A percentile compares a stretch with the other conserved stretches of the same genome.
These are phyloP conservation scores for Penicillium verhagenii DNA, from an alignment of 495 filamentous ascomycete species.

Conservation along the genomic window DNA sequence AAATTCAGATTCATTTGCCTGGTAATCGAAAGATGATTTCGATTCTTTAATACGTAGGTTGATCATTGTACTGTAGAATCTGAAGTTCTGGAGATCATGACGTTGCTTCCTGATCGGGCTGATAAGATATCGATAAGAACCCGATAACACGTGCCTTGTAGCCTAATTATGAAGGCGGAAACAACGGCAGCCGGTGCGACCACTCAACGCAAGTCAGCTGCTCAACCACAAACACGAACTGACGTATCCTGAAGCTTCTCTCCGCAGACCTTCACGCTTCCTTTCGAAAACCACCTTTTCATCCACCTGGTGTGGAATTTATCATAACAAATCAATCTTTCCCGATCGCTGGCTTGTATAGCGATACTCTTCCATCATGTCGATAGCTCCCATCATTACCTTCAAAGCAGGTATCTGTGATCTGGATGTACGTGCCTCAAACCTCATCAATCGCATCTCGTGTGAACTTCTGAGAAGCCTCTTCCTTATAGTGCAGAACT, in stretches of 20 bases:
- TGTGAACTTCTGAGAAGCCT: no score
- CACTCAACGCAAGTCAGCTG: slow-evolving; percentile 26
- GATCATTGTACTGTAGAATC: no score
- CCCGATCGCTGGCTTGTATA: slow-evolving; percentile 1
- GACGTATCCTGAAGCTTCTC: slow-evolving; percentile 40
- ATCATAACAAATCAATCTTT: slow-evolving; percentile 1
- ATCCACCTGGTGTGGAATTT: slow-evolving; percentile 9
- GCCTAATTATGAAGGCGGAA: slow-evolving; percentile 21
- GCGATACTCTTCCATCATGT: slow-evolving; percentile 51
- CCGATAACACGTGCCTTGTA: not conserved
- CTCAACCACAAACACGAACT: slow-evolving; percentile 29
- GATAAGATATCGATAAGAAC: not conserved
- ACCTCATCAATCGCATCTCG: slow-evolving; percentile 5
- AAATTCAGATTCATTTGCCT: no score
- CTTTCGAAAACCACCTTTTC: slow-evolving; percentile 5
- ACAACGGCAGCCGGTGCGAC: slow-evolving; percentile 15
- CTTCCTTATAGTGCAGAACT: slow-evolving; percentile 10
- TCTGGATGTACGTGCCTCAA: slow-evolving; percentile 63
- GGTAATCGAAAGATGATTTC: no score
- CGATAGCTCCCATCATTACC: slow-evolving; percentile 80
- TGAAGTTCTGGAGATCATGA: slow-evolving; percentile 1
- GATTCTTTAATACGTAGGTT: no score
- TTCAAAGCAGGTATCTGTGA: slow-evolving; percentile 97
- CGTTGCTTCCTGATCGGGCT: slow-evolving; percentile 18
- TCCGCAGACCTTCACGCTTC: slow-evolving; percentile 8